Conservation (phyloP, 2,329 filamentous ascomycete genomes). For the Teratosphaeria epicoccoides region DNA sequence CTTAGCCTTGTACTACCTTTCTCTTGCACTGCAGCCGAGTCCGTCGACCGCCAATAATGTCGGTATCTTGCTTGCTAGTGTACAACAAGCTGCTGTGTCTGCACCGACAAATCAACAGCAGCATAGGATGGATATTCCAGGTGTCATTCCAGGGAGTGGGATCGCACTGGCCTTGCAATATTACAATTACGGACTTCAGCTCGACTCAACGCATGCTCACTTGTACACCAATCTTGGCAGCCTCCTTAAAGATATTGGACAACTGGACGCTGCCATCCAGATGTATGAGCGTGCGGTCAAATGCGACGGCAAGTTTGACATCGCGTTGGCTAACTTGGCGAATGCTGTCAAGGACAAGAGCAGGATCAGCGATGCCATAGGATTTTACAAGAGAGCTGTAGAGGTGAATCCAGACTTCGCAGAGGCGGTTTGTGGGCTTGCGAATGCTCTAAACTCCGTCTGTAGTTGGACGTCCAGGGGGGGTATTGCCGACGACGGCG, state of each 20-base stretch:
- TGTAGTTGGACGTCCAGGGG: constrained; percentile 89
- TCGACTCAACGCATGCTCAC: constrained; percentile 86
- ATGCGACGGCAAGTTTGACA: constrained; percentile 92
- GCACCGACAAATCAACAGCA: constrained; percentile 11
- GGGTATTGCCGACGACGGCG: constrained; percentile 64
- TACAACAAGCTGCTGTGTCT: constrained; percentile 56
- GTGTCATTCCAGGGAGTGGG: constrained; percentile 75
- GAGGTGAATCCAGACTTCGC: constrained; percentile 89
- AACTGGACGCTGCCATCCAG: constrained; percentile 78
- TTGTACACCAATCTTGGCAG: constrained; percentile 95
- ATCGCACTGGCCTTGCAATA: constrained; percentile 81
- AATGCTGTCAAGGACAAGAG: constrained; percentile 98
- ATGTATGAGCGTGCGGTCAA: constrained; percentile 95
- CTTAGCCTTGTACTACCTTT: constrained; percentile 87
- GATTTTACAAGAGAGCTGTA: constrained; percentile 84
- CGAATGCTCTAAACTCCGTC: constrained; percentile 90
- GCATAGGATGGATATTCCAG: constrained; percentile 48
- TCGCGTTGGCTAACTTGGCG: constrained; percentile 88
- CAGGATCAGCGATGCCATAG: constrained; percentile 80
- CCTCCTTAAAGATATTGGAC: constrained; percentile 89
- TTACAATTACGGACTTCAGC: constrained; percentile 82
- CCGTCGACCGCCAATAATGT: constrained; percentile 98
- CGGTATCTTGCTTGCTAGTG: constrained; percentile 87
- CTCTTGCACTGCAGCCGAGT: constrained; percentile 84
- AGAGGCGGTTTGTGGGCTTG: constrained; percentile 90